These are phyloP conservation scores for Tricholoma hemisulphureum DNA, from an alignment of 768 basidiomycete species.

Conservation along the genomic window DNA sequence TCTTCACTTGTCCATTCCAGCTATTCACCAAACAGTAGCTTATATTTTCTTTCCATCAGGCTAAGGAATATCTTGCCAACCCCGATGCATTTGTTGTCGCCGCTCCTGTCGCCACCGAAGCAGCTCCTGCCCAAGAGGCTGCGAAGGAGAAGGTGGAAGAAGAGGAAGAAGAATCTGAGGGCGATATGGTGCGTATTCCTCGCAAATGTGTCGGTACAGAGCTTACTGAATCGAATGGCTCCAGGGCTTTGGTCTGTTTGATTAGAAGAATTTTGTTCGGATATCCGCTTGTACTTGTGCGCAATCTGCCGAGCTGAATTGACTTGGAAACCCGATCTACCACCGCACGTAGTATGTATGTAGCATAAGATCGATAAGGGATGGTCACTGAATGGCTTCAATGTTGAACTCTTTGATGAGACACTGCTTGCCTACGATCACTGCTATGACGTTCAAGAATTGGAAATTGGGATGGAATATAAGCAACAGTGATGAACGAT, in stretches of 20 bases:
- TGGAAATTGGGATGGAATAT: neutral
- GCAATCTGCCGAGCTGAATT: neutral
- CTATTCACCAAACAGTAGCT: conserved; percentile 7
- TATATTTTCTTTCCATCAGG: conserved; percentile 42
- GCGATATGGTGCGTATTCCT: conserved; percentile 71
- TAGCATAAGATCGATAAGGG: neutral
- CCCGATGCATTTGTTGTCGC: conserved; percentile 95
- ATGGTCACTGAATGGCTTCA: neutral
- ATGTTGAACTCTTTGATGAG: neutral
- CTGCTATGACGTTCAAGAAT: neutral
- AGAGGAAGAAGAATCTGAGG: conserved; percentile 84
- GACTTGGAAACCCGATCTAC: neutral
- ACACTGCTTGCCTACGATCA: neutral
- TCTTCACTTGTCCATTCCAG: conserved; percentile 4
- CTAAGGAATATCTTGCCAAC: conserved; percentile 96
- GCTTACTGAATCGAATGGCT: conserved; percentile 20
- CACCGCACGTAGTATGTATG: too few relatives aligned
- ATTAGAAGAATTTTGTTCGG: conserved; percentile 44
- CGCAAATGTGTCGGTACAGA: neutral
- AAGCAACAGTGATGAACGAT: neutral
- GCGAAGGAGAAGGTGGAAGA: conserved; percentile 74
- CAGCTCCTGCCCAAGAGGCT: conserved; percentile 56
- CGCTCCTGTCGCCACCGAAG: conserved; percentile 54
- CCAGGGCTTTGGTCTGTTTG: conserved; percentile 93
- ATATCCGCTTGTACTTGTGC: neutral